Evolutionary conservation across 1,139 yeast species (phyloP).

Genomic region (Arxiozyma telluris): DNA sequence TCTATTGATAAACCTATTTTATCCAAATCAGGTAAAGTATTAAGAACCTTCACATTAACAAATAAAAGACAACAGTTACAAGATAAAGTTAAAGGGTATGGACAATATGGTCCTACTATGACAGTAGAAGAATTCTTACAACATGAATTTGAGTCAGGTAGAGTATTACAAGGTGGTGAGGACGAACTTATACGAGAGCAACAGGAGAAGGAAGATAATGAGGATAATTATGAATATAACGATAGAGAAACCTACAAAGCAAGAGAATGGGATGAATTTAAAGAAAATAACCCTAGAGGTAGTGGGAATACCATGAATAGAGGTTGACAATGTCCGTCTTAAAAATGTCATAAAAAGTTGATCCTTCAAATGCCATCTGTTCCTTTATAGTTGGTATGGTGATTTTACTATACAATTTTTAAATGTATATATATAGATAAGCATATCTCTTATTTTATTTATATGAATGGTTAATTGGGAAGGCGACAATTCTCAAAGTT

Average conservation of each 20-base stretch:
- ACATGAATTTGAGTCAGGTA: conserved; percentile 55
- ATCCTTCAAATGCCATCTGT: background rate
- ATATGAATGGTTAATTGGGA: background rate
- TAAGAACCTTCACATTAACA: conserved; percentile 78
- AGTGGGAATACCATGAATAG: conserved; percentile 83
- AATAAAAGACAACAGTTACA: conserved; percentile 48
- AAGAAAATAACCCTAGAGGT: conserved; percentile 77
- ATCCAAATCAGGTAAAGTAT: conserved; percentile 54
- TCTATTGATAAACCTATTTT: conserved; percentile 36
- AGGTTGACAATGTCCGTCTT: conserved; percentile 38
- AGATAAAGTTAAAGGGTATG: conserved; percentile 75
- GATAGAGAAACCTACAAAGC: conserved; percentile 62
- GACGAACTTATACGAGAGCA: conserved; percentile 25
- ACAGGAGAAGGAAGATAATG: conserved; percentile 30
- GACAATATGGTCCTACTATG: conserved; percentile 91
- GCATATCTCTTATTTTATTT: background rate
- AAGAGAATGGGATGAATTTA: conserved; percentile 88
- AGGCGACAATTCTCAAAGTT: conserved; percentile 3
- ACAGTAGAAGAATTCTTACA: conserved; percentile 86
- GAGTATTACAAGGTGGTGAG: conserved; percentile 54
- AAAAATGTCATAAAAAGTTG: background rate
- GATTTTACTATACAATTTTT: background rate
- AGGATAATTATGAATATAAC: conserved; percentile 46
- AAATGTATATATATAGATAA: background rate
- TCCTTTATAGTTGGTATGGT: background rate